Base-by-base conservation (phyloP, 2,329 filamentous ascomycete genomes). In the Sarocladium strictum region DNA sequence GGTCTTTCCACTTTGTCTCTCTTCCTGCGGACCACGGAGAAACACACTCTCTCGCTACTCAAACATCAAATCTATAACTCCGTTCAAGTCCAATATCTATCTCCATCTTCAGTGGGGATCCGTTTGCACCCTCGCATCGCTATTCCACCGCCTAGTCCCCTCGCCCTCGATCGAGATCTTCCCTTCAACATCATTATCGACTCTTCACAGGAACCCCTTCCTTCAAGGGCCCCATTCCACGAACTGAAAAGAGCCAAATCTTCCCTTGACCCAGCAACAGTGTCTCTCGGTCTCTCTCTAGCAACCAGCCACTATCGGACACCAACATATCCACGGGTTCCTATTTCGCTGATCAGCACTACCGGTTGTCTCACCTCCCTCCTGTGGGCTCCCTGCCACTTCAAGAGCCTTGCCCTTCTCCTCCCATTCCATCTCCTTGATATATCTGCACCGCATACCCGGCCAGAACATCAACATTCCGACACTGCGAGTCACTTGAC, bases 391-490 rank as follows among this genome's bases (percentile, higher is more conserved):
- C 50, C 50, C 50, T 53, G 50, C 50, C 50, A 53, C 47, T 35
- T 19, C n/a, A 33, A 37, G n/a, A 26, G 33, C 24, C 17, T n/a
- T 2, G 11, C 33, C 50, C 33, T 27, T 40, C 33, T 38, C 50
- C 33, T 58, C 61, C 61, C 69, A 72, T 71, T 72, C 68, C 68
- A 65, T 59, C 61, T 65, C 11, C 63, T 58, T 61, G 61, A 61
- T 73, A 73, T 73, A 73, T 72, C 69, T 73, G 72, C 63, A 67
- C 65, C 62, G 61, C 68, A 62, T 68, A 68, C 59, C 64, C 59
- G 35, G 50, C 21, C 35, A 38, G 26, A 40, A 53, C 35, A 38
- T 53, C 50, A 38, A 40, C 50, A 53, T 53, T 53, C 50, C 50
- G 32, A 40, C 50, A 40, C 33, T 38, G 50, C 50, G 35, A 53